Conservation (phyloP, 768 basidiomycete genomes). For the Leucosporidium yakuticum region DNA sequence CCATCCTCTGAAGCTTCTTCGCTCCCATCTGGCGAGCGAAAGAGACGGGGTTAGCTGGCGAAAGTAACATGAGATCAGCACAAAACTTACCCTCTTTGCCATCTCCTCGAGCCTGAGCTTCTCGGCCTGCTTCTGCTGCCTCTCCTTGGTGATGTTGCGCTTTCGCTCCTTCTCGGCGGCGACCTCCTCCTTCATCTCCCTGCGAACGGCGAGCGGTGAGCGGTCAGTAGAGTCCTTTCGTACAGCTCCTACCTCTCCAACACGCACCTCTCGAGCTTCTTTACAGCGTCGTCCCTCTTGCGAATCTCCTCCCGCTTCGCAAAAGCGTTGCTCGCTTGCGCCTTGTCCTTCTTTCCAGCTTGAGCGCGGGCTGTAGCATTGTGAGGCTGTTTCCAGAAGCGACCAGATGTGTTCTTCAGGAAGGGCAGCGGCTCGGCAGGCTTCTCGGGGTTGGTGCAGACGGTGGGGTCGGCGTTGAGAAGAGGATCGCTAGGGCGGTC, state of each 20-base stretch:
- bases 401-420: background rate
- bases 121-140: conserved; percentile 33
- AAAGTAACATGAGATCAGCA: background rate
- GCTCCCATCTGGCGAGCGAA: conserved; percentile 34
- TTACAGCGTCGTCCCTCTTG: conserved; percentile 30
- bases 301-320: conserved; percentile 23
- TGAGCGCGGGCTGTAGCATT: conserved; percentile 18
- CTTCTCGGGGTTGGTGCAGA: background rate
- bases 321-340: conserved; percentile 14
- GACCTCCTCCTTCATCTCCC: conserved; percentile 37
- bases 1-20: conserved; percentile 39
- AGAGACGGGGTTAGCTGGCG: background rate
- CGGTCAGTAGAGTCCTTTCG: background rate
- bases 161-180: conserved; percentile 29
- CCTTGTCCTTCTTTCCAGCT: background rate
- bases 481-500: conserved; percentile 13
- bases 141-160: conserved; percentile 23
- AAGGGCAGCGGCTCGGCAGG: conserved; percentile 7
- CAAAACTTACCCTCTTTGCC: conserved; percentile 26
- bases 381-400: conserved; percentile 24
- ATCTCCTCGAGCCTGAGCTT: conserved; percentile 35
- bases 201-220: background rate
- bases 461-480: conserved; percentile 11
- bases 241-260: background rate
- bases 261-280: conserved; percentile 34